These are phyloP conservation scores for Neurospora sp. DNA, from an alignment of 495 filamentous ascomycete species.

Conservation along the genomic window DNA sequence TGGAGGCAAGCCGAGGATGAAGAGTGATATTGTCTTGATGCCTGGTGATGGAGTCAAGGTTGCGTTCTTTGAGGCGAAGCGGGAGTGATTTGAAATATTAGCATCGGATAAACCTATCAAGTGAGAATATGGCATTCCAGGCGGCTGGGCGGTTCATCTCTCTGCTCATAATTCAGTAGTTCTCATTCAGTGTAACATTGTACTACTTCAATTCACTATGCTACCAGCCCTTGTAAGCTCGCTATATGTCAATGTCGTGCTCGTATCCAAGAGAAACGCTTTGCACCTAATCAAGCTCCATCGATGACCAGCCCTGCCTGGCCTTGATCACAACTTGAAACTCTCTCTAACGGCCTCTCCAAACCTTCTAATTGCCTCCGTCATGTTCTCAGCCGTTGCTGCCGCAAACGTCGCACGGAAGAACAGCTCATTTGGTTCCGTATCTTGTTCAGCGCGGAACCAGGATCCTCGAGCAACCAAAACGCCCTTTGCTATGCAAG, in stretches of 20 bases:
- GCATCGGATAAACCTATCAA: neutral
- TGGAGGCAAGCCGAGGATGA: slow-evolving; percentile 41
- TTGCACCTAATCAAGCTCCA: neutral
- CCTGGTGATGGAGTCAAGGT: slow-evolving; percentile 53
- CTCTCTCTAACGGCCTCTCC: slow-evolving; percentile 56
- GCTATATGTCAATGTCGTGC: neutral
- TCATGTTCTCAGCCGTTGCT: slow-evolving; percentile 63
- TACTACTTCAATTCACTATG: neutral
- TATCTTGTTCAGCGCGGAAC: slow-evolving; percentile 60
- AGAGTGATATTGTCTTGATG: slow-evolving; percentile 56
- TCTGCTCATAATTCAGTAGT: neutral
- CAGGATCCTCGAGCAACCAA: slow-evolving; percentile 75
- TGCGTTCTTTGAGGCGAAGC: slow-evolving; percentile 42
- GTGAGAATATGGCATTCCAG: neutral
- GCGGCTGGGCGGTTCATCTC: neutral
- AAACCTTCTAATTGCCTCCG: slow-evolving; percentile 67
- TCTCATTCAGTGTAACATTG: neutral
- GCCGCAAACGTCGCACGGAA: slow-evolving; percentile 87
- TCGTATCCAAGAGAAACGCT: neutral
- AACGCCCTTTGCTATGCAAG: slow-evolving; percentile 58
- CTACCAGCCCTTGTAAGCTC: neutral
- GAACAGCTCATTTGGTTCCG: slow-evolving; percentile 48
- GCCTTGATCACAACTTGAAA: slow-evolving; percentile 38
- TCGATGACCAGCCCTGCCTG: neutral
- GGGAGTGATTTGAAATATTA: neutral